These are phyloP conservation scores for Chaetomium olivaceum DNA, from an alignment of 2,329 filamentous ascomycete genomes.

Conservation along the genomic window DNA sequence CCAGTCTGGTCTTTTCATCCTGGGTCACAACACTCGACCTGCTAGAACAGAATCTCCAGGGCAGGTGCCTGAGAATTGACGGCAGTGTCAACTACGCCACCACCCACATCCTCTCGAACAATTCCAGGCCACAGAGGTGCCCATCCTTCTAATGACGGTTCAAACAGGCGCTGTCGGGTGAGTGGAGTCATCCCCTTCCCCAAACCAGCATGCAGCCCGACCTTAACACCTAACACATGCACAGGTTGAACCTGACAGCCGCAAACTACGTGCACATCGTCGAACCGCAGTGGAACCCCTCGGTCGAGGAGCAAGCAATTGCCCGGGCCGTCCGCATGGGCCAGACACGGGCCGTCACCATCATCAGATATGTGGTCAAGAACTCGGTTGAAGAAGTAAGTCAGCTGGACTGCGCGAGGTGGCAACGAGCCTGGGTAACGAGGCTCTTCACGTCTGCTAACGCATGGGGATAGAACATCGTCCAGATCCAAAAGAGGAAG, in stretches of 20 bases:
- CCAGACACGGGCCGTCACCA: constrained; percentile 4
- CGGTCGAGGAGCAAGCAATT: constrained; percentile 7
- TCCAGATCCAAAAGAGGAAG: constrained; percentile 1
- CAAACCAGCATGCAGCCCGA: background rate
- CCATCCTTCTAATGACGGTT: constrained; percentile 1
- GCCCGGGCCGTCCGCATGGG: constrained; percentile 1
- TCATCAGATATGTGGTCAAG: constrained; percentile 10
- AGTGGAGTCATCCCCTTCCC: background rate
- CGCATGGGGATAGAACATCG: background rate
- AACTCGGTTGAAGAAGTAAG: constrained; percentile 1
- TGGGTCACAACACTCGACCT: background rate
- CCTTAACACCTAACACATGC: background rate
- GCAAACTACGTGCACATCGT: constrained; percentile 9
- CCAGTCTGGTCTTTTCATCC: background rate
- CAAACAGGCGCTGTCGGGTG: background rate
- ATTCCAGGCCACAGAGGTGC: background rate
- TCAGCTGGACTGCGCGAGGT: background rate
- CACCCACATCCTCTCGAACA: background rate
- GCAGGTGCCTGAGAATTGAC: background rate
- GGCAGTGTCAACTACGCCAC: background rate
- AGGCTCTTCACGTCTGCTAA: background rate
- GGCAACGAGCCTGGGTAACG: no score
- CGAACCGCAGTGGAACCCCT: constrained; percentile 5
- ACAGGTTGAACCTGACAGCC: constrained; percentile 1
- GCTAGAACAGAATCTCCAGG: background rate